Percentiles rank a stretch among this genome's conserved stretches.
These are phyloP conservation scores for Camelina sativa DNA, from an alignment of 345 rosid species.

Conservation along the genomic window DNA sequence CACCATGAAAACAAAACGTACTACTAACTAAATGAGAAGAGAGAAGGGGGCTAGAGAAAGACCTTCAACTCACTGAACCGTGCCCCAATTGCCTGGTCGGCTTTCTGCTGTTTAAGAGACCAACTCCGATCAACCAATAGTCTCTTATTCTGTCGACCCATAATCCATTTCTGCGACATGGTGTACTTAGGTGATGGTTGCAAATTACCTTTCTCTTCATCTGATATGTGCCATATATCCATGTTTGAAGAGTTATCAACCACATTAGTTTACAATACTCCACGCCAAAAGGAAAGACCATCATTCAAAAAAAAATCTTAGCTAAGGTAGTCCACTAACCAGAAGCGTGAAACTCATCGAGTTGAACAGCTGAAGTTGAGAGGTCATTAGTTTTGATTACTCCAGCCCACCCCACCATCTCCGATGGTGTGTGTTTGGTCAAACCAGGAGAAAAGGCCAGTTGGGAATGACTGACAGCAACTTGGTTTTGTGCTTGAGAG, in stretches of 20 bases:
- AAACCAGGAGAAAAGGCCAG: conserved; percentile 7
- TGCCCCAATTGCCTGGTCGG: conserved; percentile 61
- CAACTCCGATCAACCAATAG: conserved; percentile 59
- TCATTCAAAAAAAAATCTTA: conserved; percentile 22
- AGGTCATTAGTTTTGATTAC: conserved; percentile 49
- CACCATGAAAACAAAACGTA: neutral
- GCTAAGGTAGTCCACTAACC: conserved; percentile 22
- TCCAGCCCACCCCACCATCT: conserved; percentile 56
- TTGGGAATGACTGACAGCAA: conserved; percentile 21
- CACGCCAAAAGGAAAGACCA: conserved; percentile 22
- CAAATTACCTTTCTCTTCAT: conserved; percentile 59
- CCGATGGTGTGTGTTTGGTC: conserved; percentile 48
- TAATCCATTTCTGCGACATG: conserved; percentile 85
- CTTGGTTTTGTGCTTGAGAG: conserved; percentile 24
- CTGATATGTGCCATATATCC: conserved; percentile 43
- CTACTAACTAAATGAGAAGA: conserved; percentile 8
- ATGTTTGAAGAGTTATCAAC: conserved; percentile 39
- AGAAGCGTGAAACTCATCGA: conserved; percentile 31
- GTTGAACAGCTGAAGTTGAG: conserved; percentile 47
- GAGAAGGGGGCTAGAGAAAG: conserved; percentile 23
- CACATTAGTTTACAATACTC: conserved; percentile 20
- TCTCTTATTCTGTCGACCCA: conserved; percentile 69
- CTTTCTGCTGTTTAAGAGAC: conserved; percentile 66
- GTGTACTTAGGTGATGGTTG: conserved; percentile 68
- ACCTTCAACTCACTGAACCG: conserved; percentile 82